These are phyloP conservation scores for Takakia lepidozioides DNA, from an alignment of 225 moss, liverwort and hornwort species.

Conservation along the genomic window DNA sequence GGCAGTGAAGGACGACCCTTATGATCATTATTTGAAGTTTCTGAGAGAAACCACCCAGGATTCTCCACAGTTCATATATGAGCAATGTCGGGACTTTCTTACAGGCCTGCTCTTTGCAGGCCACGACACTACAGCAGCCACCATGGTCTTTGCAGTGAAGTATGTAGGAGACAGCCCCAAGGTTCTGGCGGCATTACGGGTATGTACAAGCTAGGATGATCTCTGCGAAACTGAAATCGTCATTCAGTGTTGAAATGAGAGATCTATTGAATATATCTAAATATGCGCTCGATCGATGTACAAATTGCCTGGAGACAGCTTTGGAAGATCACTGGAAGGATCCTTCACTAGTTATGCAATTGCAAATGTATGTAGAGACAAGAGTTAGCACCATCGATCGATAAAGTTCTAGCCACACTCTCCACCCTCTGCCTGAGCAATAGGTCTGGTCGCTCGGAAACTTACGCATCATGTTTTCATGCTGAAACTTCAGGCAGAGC, in stretches of 20 bases:
- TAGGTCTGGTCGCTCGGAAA: not conserved
- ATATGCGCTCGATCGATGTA: no score
- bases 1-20: conserved; percentile 21
- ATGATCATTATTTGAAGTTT: conserved; percentile 27
- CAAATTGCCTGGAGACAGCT: no score
- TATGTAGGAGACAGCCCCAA: conserved; percentile 33
- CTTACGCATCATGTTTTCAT: not conserved
- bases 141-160: conserved; percentile 51
- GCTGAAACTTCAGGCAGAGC: conserved; percentile 24
- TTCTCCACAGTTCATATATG: conserved; percentile 17
- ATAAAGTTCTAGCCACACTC: no score
- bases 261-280: not conserved
- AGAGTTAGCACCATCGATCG: no score
- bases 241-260: not conserved
- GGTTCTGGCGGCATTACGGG: conserved; percentile 27
- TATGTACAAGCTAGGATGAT: conserved; percentile 1
- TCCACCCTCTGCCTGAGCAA: no score
- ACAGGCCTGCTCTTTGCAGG: conserved; percentile 45
- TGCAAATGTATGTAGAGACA: no score
- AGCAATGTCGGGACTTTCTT: conserved; percentile 29
- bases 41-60: conserved; percentile 24
- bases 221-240: no score
- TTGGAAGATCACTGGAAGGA: no score
- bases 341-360: no score
- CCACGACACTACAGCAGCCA: conserved; percentile 48